Percentiles rank a stretch among this genome's conserved stretches.
These are phyloP conservation scores for Bjerkandera adusta DNA, from an alignment of 1,284 basidiomycete genomes.

Conservation along the genomic window DNA sequence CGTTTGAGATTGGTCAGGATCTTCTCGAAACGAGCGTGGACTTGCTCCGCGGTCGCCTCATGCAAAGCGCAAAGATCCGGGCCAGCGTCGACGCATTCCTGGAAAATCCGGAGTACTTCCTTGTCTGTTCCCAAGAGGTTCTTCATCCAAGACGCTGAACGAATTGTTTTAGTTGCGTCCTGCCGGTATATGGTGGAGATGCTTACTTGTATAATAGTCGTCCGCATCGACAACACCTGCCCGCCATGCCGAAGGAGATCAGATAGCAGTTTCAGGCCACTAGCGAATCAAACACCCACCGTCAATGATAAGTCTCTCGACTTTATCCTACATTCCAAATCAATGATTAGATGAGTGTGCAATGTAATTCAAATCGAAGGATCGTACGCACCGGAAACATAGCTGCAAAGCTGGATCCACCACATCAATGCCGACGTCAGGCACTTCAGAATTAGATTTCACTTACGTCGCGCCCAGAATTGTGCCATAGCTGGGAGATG, in stretches of 20 bases:
- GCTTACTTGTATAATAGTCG: conserved; percentile 4
- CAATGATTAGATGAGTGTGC: neutral
- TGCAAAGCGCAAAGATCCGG: conserved; percentile 3
- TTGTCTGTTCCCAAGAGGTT: conserved; percentile 2
- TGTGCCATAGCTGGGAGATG: conserved; percentile 4
- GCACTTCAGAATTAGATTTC: neutral
- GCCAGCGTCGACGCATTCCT: conserved; percentile 5
- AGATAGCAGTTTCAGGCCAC: neutral
- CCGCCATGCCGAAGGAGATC: neutral
- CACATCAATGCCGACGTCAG: neutral
- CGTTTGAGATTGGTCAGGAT: conserved; percentile 3
- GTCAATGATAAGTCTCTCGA: conserved; percentile 5
- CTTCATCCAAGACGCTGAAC: conserved; percentile 1
- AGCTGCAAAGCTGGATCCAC: conserved; percentile 15
- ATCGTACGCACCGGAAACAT: conserved; percentile 23
- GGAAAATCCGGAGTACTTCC: neutral
- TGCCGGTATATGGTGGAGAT: neutral
- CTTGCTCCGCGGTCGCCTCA: neutral
- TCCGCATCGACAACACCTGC: conserved; percentile 8
- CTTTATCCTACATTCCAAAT: neutral
- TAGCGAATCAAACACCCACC: neutral
- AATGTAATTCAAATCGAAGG: neutral
- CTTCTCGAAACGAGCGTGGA: neutral
- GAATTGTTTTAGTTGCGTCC: neutral
- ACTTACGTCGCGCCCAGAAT: conserved; percentile 20